phyloP scores from a whole-genome alignment of 306 rosid species.

The Gastrolobium bilobum region DNA sequence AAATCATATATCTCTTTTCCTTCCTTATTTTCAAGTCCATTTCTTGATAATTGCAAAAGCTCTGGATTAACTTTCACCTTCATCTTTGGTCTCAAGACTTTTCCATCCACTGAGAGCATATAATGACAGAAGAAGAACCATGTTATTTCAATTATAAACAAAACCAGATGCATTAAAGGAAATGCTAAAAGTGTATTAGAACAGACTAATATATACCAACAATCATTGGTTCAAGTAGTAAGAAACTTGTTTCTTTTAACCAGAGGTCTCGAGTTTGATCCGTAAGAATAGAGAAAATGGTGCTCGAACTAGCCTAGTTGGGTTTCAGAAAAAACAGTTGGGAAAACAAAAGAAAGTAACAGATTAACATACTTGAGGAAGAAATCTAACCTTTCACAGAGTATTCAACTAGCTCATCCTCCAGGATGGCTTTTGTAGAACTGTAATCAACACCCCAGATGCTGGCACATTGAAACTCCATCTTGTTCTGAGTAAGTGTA shows the following conservation, averaged over 20 bases:
- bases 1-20: constrained; percentile 73
- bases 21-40: constrained; percentile 55
- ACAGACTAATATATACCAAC: not conserved
- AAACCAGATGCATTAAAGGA: not conserved
- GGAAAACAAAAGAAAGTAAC: not conserved
- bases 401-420: constrained; percentile 57
- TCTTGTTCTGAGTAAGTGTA: constrained; percentile 96
- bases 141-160: constrained; percentile 22
- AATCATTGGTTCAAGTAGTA: no score
- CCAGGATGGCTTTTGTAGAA: constrained; percentile 46
- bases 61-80: constrained; percentile 72
- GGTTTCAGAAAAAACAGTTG: no score
- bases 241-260: no score
- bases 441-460: constrained; percentile 88
- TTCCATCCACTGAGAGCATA: constrained; percentile 75
- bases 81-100: constrained; percentile 76
- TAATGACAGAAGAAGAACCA: constrained; percentile 27
- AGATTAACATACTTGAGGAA: not conserved
- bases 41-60: constrained; percentile 68
- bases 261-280: no score
- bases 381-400: constrained; percentile 65
- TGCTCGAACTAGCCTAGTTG: no score
- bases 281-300: no score
- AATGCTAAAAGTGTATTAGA: not conserved
- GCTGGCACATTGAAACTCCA: constrained; percentile 96